Evolutionary conservation across 768 basidiomycete genomes (phyloP), one percentile per base, ranked within the genome.

Genomic region (Boletus barrowsii): DNA sequence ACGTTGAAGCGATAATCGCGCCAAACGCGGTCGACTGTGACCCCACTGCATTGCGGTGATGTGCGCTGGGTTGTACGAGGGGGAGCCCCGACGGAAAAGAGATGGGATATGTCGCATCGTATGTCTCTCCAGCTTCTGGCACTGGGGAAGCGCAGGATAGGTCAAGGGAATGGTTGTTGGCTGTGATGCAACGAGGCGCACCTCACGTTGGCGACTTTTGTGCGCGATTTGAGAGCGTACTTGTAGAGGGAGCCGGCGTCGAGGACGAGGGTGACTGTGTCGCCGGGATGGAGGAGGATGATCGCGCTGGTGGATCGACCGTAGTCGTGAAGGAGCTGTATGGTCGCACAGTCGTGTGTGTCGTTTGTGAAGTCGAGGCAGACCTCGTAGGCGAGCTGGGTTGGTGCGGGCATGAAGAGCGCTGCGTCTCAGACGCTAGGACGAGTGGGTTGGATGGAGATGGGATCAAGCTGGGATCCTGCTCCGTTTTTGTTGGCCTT

Each of bases 361-460:
- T 88, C 86, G 68, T 88, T 88, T 47, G 79, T 80, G 67, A 88
- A 79, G 66, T 84, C 83, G 66, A 88, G 80, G 51, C 82, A 75
- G 65, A 87, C 78, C 63, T 86, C 86, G 72, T 84, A 87, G 18
- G 68, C 57, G 55, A 64, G 67, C 68, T 84, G 78, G 14, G 82
- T 74, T 60, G 76, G 72, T 29, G 77, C 79, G 55, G 86, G 86
- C 86, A 88, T 87, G 60, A 59, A 42, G 29, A 6, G 9, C 69
- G 73, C 26, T 26, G 26, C 29, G 29, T 74, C 66, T 54, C 75
- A 63, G 74, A 76, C 72, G 61, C 65, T 64, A 49, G 17, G 46
- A 53, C 52, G 53, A 29, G 53, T n/a, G 26, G 54, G 47, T 43
- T 47, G 52, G 52, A 60, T 55, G 53, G 53, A 45, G 59, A 58